These are phyloP conservation scores for Penicillium antarcticum DNA, from an alignment of 495 filamentous ascomycete species.

Conservation along the genomic window DNA sequence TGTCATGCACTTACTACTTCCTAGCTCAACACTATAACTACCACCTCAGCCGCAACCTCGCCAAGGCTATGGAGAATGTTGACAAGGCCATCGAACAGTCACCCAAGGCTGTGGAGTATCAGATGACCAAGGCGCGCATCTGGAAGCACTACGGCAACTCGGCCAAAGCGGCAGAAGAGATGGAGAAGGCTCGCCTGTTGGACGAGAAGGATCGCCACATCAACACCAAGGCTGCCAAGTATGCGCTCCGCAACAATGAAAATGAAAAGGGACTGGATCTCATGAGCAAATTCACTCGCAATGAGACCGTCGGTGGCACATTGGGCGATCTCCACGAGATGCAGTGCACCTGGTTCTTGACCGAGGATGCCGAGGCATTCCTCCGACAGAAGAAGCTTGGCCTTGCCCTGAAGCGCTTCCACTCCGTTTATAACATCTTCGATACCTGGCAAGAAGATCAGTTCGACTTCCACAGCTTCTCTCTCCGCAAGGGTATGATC, in stretches of 20 bases:
- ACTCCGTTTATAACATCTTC: conserved; percentile 84
- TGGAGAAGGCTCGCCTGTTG: conserved; percentile 81
- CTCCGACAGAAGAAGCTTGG: conserved; percentile 77
- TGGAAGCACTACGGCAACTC: conserved; percentile 86
- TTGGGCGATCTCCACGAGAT: conserved; percentile 92
- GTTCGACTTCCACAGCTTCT: conserved; percentile 98
- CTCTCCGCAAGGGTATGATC: conserved; percentile 90
- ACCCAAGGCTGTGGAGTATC: conserved; percentile 80
- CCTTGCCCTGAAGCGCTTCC: conserved; percentile 87
- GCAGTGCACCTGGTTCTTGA: conserved; percentile 97
- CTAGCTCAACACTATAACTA: conserved; percentile 97
- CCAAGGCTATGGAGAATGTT: conserved; percentile 76
- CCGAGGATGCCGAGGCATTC: conserved; percentile 91
- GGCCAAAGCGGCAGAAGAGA: conserved; percentile 76
- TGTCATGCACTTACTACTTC: conserved; percentile 81
- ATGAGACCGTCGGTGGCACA: conserved; percentile 83
- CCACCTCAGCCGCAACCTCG: conserved; percentile 74
- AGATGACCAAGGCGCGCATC: conserved; percentile 94
- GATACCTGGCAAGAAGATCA: conserved; percentile 98
- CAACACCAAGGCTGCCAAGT: conserved; percentile 97
- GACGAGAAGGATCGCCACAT: conserved; percentile 93
- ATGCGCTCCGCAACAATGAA: conserved; percentile 89
- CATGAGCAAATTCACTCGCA: conserved; percentile 93
- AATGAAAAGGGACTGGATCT: conserved; percentile 80
- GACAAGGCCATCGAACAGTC: conserved; percentile 75